Conservation (phyloP, 768 basidiomycete species). For the Boletus coccyginus region DNA sequence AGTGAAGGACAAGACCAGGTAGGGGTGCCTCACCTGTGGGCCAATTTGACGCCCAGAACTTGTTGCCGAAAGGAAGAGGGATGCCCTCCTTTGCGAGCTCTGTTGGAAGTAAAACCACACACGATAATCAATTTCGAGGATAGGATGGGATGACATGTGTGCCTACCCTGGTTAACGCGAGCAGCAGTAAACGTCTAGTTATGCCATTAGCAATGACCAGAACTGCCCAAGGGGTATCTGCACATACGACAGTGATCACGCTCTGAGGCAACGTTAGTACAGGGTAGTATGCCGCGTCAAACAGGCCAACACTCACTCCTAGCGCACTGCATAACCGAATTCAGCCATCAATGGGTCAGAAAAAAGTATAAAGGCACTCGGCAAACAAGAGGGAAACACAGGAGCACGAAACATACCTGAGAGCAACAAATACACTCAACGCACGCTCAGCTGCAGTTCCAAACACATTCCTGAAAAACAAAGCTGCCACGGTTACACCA, state of each 20-base stretch:
- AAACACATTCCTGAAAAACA: constrained; percentile 61
- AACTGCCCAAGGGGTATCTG: not conserved
- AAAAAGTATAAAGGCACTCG: not conserved
- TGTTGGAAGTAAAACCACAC: constrained; percentile 4
- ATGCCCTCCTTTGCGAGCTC: constrained; percentile 62
- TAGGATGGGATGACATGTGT: not conserved
- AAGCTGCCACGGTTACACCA: constrained; percentile 53
- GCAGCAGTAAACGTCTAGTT: constrained; percentile 46
- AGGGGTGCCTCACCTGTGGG: constrained; percentile 53
- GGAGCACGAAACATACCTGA: constrained; percentile 37
- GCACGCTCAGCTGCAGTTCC: constrained; percentile 50
- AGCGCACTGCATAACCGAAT: constrained; percentile 28
- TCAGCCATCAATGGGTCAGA: not conserved
- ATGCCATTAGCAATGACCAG: not conserved
- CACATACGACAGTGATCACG: constrained; percentile 31
- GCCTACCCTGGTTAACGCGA: constrained; percentile 49
- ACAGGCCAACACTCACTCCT: constrained; percentile 20
- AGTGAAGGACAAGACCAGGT: constrained; percentile 51
- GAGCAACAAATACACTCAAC: constrained; percentile 52
- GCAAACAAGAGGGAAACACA: not conserved
- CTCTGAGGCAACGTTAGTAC: constrained; percentile 16
- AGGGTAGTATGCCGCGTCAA: not conserved
- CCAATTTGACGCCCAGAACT: constrained; percentile 62
- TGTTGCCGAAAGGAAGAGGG: constrained; percentile 57
- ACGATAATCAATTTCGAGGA: not conserved